These are phyloP conservation scores for Volvariella surrecta DNA, from an alignment of 1,284 basidiomycete species.

Conservation along the genomic window DNA sequence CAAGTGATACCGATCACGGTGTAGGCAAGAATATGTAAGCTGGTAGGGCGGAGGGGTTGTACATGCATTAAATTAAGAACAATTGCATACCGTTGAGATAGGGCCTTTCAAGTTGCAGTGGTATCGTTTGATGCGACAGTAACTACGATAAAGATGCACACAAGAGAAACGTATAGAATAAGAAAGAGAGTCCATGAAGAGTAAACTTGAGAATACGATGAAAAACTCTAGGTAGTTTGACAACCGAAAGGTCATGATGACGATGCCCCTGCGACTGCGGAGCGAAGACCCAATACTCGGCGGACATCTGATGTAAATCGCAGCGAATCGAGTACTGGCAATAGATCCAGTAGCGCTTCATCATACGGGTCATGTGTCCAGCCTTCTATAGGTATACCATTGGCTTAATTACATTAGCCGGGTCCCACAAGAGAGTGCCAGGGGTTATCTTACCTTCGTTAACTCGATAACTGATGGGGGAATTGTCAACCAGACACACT, in stretches of 20 bases:
- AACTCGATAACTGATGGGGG: conserved; percentile 86
- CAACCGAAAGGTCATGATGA: conserved; percentile 15
- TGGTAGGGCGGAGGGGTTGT: conserved; percentile 11
- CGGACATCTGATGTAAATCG: conserved; percentile 95
- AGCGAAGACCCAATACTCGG: conserved; percentile 80
- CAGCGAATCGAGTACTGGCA: conserved; percentile 92
- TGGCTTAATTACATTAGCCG: conserved; percentile 45
- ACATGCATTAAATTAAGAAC: conserved; percentile 22
- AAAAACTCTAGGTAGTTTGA: conserved; percentile 8
- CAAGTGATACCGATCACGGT: not conserved
- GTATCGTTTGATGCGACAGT: conserved; percentile 16
- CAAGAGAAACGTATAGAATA: too few relatives aligned
- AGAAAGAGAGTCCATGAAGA: too few relatives aligned
- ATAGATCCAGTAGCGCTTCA: conserved; percentile 90
- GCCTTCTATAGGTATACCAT: conserved; percentile 97
- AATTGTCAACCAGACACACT: conserved; percentile 95
- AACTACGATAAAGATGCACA: not conserved
- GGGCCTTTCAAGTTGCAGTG: conserved; percentile 15
- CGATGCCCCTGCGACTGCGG: conserved; percentile 22
- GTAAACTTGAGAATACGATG: not conserved
- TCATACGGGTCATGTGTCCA: conserved; percentile 98
- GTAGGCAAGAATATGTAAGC: not conserved
- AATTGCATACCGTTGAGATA: conserved; percentile 14
- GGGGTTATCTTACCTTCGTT: conserved; percentile 70
- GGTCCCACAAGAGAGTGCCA: conserved; percentile 4